Percentiles rank a stretch among this genome's conserved stretches.
Evolutionary conservation across 2,329 filamentous ascomycete genomes (phyloP).

Genomic region (Cladosporium phlei): DNA sequence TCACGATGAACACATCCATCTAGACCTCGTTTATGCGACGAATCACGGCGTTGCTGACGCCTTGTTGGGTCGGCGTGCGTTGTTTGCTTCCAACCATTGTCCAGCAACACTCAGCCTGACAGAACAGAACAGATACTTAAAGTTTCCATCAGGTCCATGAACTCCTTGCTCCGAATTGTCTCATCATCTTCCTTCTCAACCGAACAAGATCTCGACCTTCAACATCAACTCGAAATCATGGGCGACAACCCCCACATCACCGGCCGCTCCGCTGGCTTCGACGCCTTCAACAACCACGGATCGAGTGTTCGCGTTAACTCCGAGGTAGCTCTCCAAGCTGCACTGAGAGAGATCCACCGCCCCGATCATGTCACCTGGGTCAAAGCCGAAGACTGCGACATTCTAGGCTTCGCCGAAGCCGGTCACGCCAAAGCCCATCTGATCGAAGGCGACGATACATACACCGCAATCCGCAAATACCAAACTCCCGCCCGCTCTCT

Average conservation of each 20-base stretch:
- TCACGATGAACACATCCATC: too few species aligned
- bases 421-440: conserved; percentile 34
- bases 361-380: neutral
- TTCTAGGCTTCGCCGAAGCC: conserved; percentile 38
- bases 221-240: neutral
- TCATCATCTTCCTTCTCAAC: too few species aligned
- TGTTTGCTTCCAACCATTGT: too few species aligned
- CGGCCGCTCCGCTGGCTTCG: neutral
- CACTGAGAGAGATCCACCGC: neutral
- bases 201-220: too few species aligned
- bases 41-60: too few species aligned
- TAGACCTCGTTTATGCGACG: too few species aligned
- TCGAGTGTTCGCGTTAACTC: neutral
- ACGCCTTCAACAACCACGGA: neutral
- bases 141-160: too few species aligned
- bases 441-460: conserved; percentile 32
- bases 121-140: too few species aligned
- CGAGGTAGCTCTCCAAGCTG: neutral
- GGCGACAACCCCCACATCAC: neutral
- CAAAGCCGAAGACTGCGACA: conserved; percentile 16
- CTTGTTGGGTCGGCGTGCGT: too few species aligned
- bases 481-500: conserved; percentile 33
- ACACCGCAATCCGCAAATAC: conserved; percentile 33
- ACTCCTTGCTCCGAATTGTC: too few species aligned
- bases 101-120: too few species aligned